Percentiles rank a stretch among this genome's conserved stretches.
These are phyloP conservation scores for Fusarium sp. DNA, from an alignment of 2,329 filamentous ascomycete species.

Conservation along the genomic window DNA sequence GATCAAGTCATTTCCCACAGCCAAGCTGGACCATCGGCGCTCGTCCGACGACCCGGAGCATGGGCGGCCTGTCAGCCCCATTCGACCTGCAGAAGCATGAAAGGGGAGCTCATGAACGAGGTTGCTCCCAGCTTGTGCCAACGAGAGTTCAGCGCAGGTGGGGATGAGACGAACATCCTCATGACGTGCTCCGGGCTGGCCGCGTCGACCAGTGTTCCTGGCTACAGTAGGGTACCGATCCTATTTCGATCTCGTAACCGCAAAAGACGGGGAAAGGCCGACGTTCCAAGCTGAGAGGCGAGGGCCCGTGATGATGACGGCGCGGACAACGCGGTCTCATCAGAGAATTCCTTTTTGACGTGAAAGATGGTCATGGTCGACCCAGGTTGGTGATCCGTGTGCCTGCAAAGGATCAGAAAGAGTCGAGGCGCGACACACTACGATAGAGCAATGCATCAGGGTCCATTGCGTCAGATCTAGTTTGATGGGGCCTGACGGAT, in stretches of 20 bases:
- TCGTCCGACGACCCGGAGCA: conserved; percentile 42
- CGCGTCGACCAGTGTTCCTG: neutral
- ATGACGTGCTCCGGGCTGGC: conserved; percentile 27
- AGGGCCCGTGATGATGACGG: conserved; percentile 28
- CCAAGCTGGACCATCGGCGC: conserved; percentile 39
- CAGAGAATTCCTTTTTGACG: conserved; percentile 1
- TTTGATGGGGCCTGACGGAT: conserved; percentile 13
- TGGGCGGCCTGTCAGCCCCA: conserved; percentile 19
- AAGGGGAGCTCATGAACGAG: conserved; percentile 12
- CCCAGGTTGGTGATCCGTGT: conserved; percentile 13
- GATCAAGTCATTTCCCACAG: conserved; percentile 28
- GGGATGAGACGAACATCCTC: conserved; percentile 23
- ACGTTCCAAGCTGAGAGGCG: conserved; percentile 31
- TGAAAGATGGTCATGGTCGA: conserved; percentile 1
- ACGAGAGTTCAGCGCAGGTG: conserved; percentile 16
- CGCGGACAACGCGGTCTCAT: conserved; percentile 9
- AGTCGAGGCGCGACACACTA: conserved; percentile 20
- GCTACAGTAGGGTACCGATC: neutral
- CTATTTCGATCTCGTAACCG: conserved; percentile 41
- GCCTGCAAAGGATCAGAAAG: conserved; percentile 9
- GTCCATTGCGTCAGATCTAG: conserved; percentile 38
- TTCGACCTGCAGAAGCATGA: conserved; percentile 19
- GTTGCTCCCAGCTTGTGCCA: conserved; percentile 19
- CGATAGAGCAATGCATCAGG: conserved; percentile 40
- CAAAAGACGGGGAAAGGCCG: conserved; percentile 21